Base-by-base conservation (phyloP, 371 early-diverging fungal genomes). In the Mucor irregularis region DNA sequence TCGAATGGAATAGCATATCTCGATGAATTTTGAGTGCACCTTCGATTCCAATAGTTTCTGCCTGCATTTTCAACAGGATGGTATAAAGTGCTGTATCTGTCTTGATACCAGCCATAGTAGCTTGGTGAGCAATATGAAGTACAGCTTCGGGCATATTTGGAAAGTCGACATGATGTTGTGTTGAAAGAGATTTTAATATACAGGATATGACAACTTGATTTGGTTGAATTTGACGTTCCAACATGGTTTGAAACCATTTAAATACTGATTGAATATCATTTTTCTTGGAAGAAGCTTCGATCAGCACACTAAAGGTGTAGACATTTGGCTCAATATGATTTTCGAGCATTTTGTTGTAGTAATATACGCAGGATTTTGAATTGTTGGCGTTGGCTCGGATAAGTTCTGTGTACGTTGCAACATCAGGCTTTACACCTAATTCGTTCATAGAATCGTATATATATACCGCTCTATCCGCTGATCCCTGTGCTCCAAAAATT, bases 281-380 rank as follows among this genome's bases (percentile, higher is more conserved):
- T 29, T 49, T 42, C 28, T 56, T 53, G 4, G 66, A 31, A 34
- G 67, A 61, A 5, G 73, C 70, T 19, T 82, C 72, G 24, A 84
- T 80, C 5, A 84, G 51, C 11, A 77, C 71, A 13, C 75, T 78
- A 49, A 64, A 84, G 1, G 71, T 76, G 45, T 82, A 77, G 0
- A 59, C 71, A 49, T 82, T 82, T 9, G 84, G 81, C 19, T 61
- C 30, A 8, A 81, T 26, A 0, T 58, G 56, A 5, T 51, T 43
- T 4, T 73, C 67, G 10, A 66, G 45, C 79, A 82, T 80, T 29
- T 64, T 58, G 35, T 71, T 63, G 35, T 79, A 81, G 38, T 65
- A 78, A 8, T 71, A 56, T 3, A 78, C 31, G 14, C 58, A 74
- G 8, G 28, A 42, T 22, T 50, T 62, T 43, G 59, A 42, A 22